Base-by-base conservation (phyloP, 768 basidiomycete species). In the Gloeopeniophorella convolvens region DNA sequence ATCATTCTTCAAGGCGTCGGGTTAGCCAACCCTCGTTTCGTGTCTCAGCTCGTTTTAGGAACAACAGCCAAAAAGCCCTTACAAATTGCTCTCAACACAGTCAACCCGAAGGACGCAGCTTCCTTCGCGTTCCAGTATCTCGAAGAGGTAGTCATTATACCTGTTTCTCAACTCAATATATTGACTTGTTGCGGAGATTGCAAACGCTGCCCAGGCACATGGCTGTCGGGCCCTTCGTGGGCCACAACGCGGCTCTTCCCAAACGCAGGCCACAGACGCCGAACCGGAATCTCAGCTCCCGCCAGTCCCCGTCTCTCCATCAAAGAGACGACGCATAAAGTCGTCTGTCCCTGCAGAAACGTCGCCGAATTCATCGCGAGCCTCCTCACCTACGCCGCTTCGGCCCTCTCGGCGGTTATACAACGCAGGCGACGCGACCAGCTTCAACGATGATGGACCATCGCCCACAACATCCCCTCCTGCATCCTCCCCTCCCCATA, bases 41-140 rank as follows among this genome's bases (percentile, higher is more conserved):
- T 28, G 16, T 8, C n/a, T 21, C 23, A 53, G 51, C 51, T 53
- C 12, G 41, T 53, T 16, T 30, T 53, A 21, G 51, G 51, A 12
- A 48, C 51, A 2, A 27, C 31, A 1, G 23, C 41, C 34, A 53
- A 53, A 42, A 53, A 53, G 11, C 51, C 51, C 33, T 37, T 53
- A 30, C 28, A 3, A 28, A n/a, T 53, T 4, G 21, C 41, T 2
- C 51, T 53, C 7, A 53, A n/a, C 23, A 42, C 40, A 15, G 45
- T 53, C 12, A 42, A 43, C 24, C 6, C 30, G 23, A n/a, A 53
- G 27, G 20, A 24, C 32, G 35, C 46, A 7, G 46, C 51, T 11
- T 34, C 41, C 16, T 53, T 53, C 30, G 24, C 30, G 0, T 53
- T 53, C 30, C 41, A 53, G 34, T 43, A 42, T 18, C 48, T 53